Base-by-base conservation (phyloP, 73 alveolate species). In the Uronychia setigera region DNA sequence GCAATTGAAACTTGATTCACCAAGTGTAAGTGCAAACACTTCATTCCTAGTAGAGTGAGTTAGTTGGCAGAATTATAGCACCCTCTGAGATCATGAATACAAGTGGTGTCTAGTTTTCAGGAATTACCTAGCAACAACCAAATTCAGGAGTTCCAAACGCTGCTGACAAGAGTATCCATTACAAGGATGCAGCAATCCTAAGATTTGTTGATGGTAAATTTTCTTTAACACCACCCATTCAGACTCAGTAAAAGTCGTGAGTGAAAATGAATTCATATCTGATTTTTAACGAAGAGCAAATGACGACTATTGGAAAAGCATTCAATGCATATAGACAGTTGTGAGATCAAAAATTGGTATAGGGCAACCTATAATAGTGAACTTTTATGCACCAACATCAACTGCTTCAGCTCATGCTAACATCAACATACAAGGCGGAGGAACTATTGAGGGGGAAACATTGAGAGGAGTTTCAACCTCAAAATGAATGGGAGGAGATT, bases 291-390 rank as follows among this genome's bases (percentile, higher is more conserved):
- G 89, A 25, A 29, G 96, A 59, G 82, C 84, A 27, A 91, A 91
- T 59, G 93, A 86, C 78, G 85, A 84, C 32, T 85, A 58, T 80
- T 91, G 96, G 96, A 86, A 76, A 57, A 86, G 88, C 31, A 74
- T 91, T 13, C 86, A 80, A 30, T 85, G 88, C 33, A 79, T 91
- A 19, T 87, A 91, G 80, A 86, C 96, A 0, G 57, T 81, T 32
- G 86, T 91, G 26, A 91, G 84, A 35, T 74, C 91, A 0, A 80
- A 81, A 58, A 28, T 91, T 26, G 96, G 96, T 0, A 74, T 91
- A 35, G 96, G 96, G 27, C 29, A 1, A 0, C 96, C 96, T 0
- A 84, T 91, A n/a, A 59, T 85, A 5, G 76, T 91, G 0, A 85
- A 86, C 31, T 91, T 84, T 74, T 91, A 91, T 60, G 96, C 96